These are phyloP conservation scores for Abrus precatorius DNA, from an alignment of 306 rosid species.

Conservation along the genomic window DNA sequence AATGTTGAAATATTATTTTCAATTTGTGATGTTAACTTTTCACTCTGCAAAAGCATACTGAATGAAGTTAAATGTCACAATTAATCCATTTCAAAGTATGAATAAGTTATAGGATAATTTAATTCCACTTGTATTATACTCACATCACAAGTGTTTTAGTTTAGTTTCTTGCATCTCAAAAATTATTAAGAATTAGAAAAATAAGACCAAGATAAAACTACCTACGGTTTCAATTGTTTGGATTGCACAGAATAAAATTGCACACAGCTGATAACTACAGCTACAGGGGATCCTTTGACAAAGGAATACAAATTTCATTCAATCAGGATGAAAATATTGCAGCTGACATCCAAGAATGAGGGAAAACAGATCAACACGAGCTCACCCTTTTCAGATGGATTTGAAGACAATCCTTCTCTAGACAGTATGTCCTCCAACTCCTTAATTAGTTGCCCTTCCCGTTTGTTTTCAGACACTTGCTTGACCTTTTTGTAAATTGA, in stretches of 20 bases:
- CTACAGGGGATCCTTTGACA: slow-evolving; percentile 9
- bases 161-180: slow-evolving; percentile 6
- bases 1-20: not conserved
- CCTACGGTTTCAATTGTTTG: slow-evolving; percentile 28
- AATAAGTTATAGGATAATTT: not conserved
- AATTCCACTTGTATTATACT: not conserved
- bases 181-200: slow-evolving; percentile 20
- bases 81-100: not conserved
- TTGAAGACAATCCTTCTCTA: slow-evolving; percentile 86
- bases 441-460: slow-evolving; percentile 79
- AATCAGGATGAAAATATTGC: slow-evolving; percentile 43
- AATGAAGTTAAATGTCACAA: slow-evolving; percentile 14
- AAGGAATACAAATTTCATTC: slow-evolving; percentile 31
- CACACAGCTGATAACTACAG: slow-evolving; percentile 32
- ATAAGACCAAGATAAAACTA: slow-evolving; percentile 18
- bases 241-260: slow-evolving; percentile 19
- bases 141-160: slow-evolving; percentile 5
- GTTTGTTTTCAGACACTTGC: slow-evolving; percentile 87
- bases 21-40: slow-evolving; percentile 11
- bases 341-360: slow-evolving; percentile 29
- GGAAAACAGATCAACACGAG: slow-evolving; percentile 33
- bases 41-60: slow-evolving; percentile 6
- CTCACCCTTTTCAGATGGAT: slow-evolving; percentile 92
- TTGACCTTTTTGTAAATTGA: slow-evolving; percentile 83
- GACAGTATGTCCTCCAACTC: slow-evolving; percentile 89